A percentile compares a stretch with the other conserved stretches of the same genome.
phyloP scores from a whole-genome alignment of 75 land plant species.

The Picea glauca region DNA sequence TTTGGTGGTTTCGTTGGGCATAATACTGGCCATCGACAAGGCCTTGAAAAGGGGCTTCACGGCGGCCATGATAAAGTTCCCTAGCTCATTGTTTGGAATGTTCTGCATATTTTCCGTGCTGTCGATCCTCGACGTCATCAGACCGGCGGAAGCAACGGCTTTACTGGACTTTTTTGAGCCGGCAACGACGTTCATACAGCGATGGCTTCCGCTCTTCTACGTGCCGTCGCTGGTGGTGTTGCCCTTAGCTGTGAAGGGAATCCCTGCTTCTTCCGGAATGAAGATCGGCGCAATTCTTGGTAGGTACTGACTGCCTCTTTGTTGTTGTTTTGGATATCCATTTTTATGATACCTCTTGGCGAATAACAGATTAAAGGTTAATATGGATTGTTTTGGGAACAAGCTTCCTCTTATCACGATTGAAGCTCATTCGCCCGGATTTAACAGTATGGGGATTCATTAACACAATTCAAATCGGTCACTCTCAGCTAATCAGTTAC shows the following conservation, averaged over 20 bases:
- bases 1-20: conserved; percentile 72
- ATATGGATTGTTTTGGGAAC: no score
- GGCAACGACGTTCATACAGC: conserved; percentile 83
- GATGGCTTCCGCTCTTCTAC: conserved; percentile 97
- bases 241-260: conserved; percentile 86
- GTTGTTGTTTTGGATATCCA: no score
- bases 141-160: conserved; percentile 45
- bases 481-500: no score
- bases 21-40: conserved; percentile 78
- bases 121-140: conserved; percentile 40
- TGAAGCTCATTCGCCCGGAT: no score
- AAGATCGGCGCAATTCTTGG: conserved; percentile 82
- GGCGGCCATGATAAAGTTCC: conserved; percentile 78
- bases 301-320: conserved; percentile 8
- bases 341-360: no score
- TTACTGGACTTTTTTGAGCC: conserved; percentile 80
- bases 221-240: conserved; percentile 94
- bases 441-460: no score
- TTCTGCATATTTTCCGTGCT: conserved; percentile 77
- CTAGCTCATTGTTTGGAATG: conserved; percentile 98
- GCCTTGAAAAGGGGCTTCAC: conserved; percentile 57
- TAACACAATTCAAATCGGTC: no score
- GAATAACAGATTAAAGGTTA: no score
- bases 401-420: no score
- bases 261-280: conserved; percentile 86